Percentiles rank a stretch among this genome's conserved stretches.
Evolutionary conservation across 371 early-diverging fungal genomes (phyloP).

Genomic region (Mucor plumbeus): DNA sequence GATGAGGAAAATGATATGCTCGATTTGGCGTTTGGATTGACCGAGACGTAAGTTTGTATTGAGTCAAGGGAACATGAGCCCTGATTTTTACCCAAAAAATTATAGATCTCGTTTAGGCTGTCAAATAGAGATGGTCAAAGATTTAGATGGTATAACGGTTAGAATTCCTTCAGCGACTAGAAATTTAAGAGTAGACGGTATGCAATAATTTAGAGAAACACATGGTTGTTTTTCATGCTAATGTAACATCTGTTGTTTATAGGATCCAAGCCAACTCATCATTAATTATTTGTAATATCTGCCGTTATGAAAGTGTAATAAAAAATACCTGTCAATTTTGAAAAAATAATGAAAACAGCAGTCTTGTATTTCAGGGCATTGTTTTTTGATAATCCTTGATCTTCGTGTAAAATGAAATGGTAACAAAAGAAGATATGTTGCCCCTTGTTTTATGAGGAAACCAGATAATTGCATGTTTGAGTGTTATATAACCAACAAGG

Average conservation of each 20-base stretch:
- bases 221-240: too few species aligned
- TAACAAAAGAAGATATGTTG: too few species aligned
- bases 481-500: too few species aligned
- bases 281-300: slow-evolving; percentile 23
- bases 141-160: slow-evolving; percentile 88
- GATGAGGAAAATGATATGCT: slow-evolving; percentile 99
- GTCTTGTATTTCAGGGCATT: too few species aligned
- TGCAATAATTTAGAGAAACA: neutral
- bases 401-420: too few species aligned
- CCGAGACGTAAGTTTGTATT: slow-evolving; percentile 78
- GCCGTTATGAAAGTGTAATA: neutral
- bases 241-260: neutral
- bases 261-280: slow-evolving; percentile 57
- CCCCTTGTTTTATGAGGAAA: too few species aligned
- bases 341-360: neutral
- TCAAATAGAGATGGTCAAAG: slow-evolving; percentile 87
- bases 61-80: neutral
- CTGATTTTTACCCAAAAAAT: neutral
- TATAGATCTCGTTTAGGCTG: slow-evolving; percentile 95
- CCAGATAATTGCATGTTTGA: too few species aligned
- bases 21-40: slow-evolving; percentile 97
- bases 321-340: slow-evolving; percentile 2
- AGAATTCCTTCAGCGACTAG: slow-evolving; percentile 95
- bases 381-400: too few species aligned
- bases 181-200: slow-evolving; percentile 96